These are phyloP conservation scores for Nemania bipapillata DNA, from an alignment of 2,329 filamentous ascomycete genomes.

Conservation along the genomic window DNA sequence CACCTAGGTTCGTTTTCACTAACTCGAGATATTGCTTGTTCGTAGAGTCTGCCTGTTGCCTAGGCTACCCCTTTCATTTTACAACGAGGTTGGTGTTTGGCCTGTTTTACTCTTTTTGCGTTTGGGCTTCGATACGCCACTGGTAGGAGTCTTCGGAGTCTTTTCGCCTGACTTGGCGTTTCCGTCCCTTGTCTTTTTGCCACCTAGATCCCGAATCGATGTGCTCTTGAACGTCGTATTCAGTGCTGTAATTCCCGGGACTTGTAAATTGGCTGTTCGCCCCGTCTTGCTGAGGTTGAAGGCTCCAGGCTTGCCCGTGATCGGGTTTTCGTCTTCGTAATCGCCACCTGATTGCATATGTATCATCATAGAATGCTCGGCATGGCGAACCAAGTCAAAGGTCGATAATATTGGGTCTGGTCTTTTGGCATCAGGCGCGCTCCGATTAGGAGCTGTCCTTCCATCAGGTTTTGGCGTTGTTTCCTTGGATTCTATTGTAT, in stretches of 20 bases:
- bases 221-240: slow-evolving; percentile 46
- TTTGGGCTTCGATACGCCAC: slow-evolving; percentile 37
- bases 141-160: slow-evolving; percentile 52
- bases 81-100: slow-evolving; percentile 40
- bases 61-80: slow-evolving; percentile 10
- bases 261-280: slow-evolving; percentile 58
- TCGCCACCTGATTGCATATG: slow-evolving; percentile 70
- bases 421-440: slow-evolving; percentile 50
- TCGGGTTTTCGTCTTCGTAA: slow-evolving; percentile 75
- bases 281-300: slow-evolving; percentile 73
- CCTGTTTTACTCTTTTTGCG: slow-evolving; percentile 42
- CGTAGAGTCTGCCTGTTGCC: not conserved
- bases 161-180: slow-evolving; percentile 46
- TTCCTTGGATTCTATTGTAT: slow-evolving; percentile 56
- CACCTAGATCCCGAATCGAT: slow-evolving; percentile 40
- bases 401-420: slow-evolving; percentile 51
- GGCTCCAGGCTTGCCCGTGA: slow-evolving; percentile 72
- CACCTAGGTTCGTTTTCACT: slow-evolving; percentile 17
- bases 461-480: slow-evolving; percentile 60
- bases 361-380: slow-evolving; percentile 68
- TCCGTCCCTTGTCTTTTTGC: slow-evolving; percentile 46
- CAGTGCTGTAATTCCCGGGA: slow-evolving; percentile 42
- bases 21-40: not conserved
- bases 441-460: slow-evolving; percentile 37
- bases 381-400: slow-evolving; percentile 57